A percentile compares a stretch with the other conserved stretches of the same genome.
Conservation (phyloP, 805 yeast genomes). For the Saitoella complicata region DNA sequence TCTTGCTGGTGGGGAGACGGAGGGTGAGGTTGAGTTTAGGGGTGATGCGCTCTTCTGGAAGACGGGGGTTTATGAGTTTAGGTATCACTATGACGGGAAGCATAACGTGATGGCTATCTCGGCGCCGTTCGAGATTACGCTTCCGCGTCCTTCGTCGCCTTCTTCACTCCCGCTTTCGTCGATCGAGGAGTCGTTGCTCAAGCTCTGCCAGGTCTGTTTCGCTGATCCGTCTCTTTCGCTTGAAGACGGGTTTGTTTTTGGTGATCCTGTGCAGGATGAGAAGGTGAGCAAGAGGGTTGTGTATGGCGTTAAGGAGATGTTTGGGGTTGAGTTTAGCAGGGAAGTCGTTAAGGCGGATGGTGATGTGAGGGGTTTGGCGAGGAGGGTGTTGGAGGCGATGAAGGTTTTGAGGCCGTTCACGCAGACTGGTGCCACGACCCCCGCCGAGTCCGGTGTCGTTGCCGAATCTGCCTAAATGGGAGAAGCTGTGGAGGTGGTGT, state of each 20-base stretch:
- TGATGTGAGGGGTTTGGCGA: conserved; percentile 17
- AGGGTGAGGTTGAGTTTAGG: conserved; percentile 36
- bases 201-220: not conserved
- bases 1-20: conserved; percentile 10
- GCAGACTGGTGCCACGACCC: not conserved
- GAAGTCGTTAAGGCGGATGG: conserved; percentile 29
- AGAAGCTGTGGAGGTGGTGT: no score
- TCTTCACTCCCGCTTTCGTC: not conserved
- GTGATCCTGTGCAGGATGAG: conserved; percentile 14
- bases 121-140: conserved; percentile 45
- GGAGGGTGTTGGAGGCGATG: conserved; percentile 17
- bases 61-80: conserved; percentile 55
- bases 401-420: conserved; percentile 20
- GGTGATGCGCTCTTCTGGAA: conserved; percentile 40
- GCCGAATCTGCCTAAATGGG: no score
- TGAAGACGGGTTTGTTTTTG: conserved; percentile 12
- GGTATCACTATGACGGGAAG: conserved; percentile 50
- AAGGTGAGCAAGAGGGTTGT: conserved; percentile 14
- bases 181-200: not conserved
- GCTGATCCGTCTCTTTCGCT: conserved; percentile 18
- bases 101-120: conserved; percentile 57
- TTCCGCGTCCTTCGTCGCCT: not conserved
- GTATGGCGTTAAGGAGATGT: conserved; percentile 16
- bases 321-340: conserved; percentile 25
- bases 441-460: no score